Base-by-base conservation (phyloP, 2,329 filamentous ascomycete genomes). In the Blastomyces gilchristii region DNA sequence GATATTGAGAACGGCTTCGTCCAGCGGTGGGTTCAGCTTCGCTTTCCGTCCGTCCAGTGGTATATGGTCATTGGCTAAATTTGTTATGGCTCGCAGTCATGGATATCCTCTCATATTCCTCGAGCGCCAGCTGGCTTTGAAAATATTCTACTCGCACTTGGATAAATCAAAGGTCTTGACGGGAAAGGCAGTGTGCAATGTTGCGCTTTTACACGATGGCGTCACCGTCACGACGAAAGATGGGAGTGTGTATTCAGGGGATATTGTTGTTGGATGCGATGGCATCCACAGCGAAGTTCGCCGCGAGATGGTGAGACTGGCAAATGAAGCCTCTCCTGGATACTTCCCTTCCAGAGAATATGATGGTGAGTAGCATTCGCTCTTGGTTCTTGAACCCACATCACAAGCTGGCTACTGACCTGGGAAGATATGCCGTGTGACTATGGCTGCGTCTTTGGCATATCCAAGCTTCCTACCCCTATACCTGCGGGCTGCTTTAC, bases 241-340 rank as follows among this genome's bases (percentile, higher is more conserved):
- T 62, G 76, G 76, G 5, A 69, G 69, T 0, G 56, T 66, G 0
- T 73, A 74, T 64, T 28, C 65, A 0, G 77, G 74, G 0, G 69
- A 75, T 63, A 66, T 80, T n/a, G 63, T 77, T 5, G 68, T 79
- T 25, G 78, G 77, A 8, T 75, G 77, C 14, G 78, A 80, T 63
- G 78, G 78, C n/a, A 74, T 75, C 1, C 74, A 77, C 63, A 79
- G 76, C 66, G 71, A 65, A 28, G 71, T 73, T 4, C 70, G 76
- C 6, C 61, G 64, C 9, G 69, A 73, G 43, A 75, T 79, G 69
- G 72, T 69, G 70, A 61, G 65, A 18, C 61, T 65, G 52, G 66
- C 68, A 12, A 66, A 69, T 18, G 45, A 58, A 9, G 58, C 50
- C 18, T n/a, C 43, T 12, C 64, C 66, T 3, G 65, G 62, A n/a